Conservation (phyloP, 441 rosid genomes). For the Pelargonium myrrhifolium region DNA sequence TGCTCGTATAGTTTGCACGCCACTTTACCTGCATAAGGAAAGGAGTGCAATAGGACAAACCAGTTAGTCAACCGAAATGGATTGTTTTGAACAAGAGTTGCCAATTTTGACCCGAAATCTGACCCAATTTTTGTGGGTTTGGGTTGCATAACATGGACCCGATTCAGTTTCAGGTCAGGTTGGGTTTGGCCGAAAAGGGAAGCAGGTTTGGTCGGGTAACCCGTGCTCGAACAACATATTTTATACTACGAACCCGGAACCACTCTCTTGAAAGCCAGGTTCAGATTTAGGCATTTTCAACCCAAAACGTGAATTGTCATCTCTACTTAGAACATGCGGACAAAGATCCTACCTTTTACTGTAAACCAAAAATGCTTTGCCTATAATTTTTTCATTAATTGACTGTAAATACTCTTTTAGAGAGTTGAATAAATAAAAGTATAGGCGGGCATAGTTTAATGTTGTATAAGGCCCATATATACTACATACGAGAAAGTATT, state of each 20-base stretch:
- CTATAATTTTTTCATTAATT: neutral
- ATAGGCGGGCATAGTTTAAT: neutral
- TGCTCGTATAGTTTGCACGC: constrained; percentile 43
- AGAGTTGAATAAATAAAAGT: neutral
- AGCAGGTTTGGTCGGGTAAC: too few relatives aligned
- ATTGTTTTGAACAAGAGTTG: too few relatives aligned
- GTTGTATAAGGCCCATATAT: neutral
- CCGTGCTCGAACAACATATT: too few relatives aligned
- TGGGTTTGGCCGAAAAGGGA: too few relatives aligned
- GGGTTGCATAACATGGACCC: too few relatives aligned
- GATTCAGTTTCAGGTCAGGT: too few relatives aligned
- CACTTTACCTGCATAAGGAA: constrained; percentile 39
- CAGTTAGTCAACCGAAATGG: neutral
- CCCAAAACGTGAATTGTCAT: too few relatives aligned
- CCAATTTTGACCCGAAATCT: too few relatives aligned
- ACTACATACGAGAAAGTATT: neutral
- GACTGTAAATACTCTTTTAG: neutral
- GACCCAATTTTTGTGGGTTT: too few relatives aligned
- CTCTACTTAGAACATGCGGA: neutral
- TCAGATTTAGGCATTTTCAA: too few relatives aligned
- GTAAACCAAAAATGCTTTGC: neutral
- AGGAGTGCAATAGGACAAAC: neutral
- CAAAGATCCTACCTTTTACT: neutral
- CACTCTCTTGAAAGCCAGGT: too few relatives aligned
- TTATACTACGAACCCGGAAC: too few relatives aligned